phyloP scores from a whole-genome alignment of 2,329 filamentous ascomycete genomes.

The Daldinia eschscholtzii region DNA sequence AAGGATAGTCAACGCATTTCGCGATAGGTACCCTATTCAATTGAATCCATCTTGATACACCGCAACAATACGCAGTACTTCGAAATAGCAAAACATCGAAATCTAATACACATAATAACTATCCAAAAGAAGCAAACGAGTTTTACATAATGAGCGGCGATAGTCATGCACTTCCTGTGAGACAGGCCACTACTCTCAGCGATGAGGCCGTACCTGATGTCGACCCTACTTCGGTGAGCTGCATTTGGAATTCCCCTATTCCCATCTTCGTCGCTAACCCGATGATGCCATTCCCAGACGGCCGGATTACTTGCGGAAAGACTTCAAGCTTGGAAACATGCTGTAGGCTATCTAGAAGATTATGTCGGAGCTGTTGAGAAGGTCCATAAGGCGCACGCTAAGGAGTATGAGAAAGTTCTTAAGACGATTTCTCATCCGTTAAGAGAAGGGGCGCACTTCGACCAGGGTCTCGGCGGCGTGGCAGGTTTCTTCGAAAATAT shows the following conservation, averaged over 20 bases:
- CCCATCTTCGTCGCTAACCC: constrained; percentile 29
- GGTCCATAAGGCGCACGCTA: constrained; percentile 84
- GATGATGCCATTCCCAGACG: constrained; percentile 62
- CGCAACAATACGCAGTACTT: constrained; percentile 10
- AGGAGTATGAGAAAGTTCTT: constrained; percentile 94
- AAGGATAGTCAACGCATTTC: constrained; percentile 6
- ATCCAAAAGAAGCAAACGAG: neutral
- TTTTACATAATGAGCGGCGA: constrained; percentile 51
- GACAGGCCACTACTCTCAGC: constrained; percentile 62
- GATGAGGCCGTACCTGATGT: constrained; percentile 71
- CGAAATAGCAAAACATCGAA: constrained; percentile 8
- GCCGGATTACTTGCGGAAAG: constrained; percentile 87
- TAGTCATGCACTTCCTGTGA: constrained; percentile 57
- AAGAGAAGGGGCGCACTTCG: constrained; percentile 92
- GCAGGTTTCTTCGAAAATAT: constrained; percentile 95
- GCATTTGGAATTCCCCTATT: constrained; percentile 2
- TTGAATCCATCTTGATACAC: constrained; percentile 4
- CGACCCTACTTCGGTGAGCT: constrained; percentile 69
- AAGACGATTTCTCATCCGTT: constrained; percentile 92
- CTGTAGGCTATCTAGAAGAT: constrained; percentile 89
- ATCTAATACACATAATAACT: neutral
- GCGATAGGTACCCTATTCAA: constrained; percentile 4
- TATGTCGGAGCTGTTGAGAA: constrained; percentile 90
- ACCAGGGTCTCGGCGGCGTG: constrained; percentile 87
- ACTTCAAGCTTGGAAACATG: constrained; percentile 95